phyloP scores from a whole-genome alignment of 352 stramenopile species.

The Phytopythium boreale region DNA sequence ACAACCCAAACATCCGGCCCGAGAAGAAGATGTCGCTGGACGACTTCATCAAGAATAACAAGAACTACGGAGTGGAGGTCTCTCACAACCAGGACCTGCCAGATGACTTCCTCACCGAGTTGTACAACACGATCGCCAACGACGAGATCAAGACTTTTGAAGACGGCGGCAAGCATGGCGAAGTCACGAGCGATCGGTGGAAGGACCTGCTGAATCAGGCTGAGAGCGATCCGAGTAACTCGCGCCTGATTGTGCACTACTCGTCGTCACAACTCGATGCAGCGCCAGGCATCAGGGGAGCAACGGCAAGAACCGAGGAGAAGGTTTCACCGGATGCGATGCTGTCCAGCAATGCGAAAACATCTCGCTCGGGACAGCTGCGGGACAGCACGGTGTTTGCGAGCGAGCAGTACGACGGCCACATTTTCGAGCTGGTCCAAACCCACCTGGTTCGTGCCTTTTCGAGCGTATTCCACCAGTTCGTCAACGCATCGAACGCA shows the following conservation, averaged over 20 bases:
- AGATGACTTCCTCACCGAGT: constrained; percentile 64
- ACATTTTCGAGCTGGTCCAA: constrained; percentile 71
- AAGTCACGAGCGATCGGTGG: constrained; percentile 78
- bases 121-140: constrained; percentile 72
- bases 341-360: background rate
- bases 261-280: constrained; percentile 14
- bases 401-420: constrained; percentile 56
- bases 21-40: constrained; percentile 87
- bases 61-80: constrained; percentile 87
- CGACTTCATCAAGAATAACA: constrained; percentile 90
- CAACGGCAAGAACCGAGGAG: background rate
- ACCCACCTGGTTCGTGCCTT: constrained; percentile 51
- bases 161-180: constrained; percentile 69
- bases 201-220: constrained; percentile 76
- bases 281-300: background rate
- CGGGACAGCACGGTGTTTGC: constrained; percentile 5
- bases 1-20: constrained; percentile 80
- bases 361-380: background rate
- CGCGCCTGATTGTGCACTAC: constrained; percentile 60
- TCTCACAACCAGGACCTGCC: constrained; percentile 66
- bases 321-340: background rate
- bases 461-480: constrained; percentile 71
- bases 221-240: constrained; percentile 57
- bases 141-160: constrained; percentile 84
- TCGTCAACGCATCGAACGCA: constrained; percentile 51